These are phyloP conservation scores for Cylindrodendrum hubeiense DNA, from an alignment of 2,329 filamentous ascomycete species.

Conservation along the genomic window DNA sequence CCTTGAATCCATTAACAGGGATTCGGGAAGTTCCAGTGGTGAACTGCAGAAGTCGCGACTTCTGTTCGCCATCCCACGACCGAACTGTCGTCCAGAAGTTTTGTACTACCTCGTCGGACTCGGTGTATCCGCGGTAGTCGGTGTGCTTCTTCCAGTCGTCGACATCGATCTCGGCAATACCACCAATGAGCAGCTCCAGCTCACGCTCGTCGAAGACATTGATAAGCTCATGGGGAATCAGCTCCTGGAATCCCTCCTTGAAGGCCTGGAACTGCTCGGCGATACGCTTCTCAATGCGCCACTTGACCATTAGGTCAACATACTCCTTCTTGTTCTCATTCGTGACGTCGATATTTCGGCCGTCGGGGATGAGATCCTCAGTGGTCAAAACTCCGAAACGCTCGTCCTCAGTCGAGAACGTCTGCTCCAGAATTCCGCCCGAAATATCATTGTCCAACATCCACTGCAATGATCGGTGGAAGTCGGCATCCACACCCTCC, in stretches of 20 bases:
- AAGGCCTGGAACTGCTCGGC: conserved; percentile 99
- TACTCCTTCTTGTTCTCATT: conserved; percentile 99
- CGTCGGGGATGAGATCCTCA: conserved; percentile 92
- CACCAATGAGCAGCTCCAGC: conserved; percentile 94
- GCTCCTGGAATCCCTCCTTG: conserved; percentile 96
- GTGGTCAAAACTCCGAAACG: conserved; percentile 94
- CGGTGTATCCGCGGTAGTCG: conserved; percentile 98
- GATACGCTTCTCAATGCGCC: conserved; percentile 98
- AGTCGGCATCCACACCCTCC: conserved; percentile 98
- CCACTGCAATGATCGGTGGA: conserved; percentile 97
- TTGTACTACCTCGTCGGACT: conserved; percentile 96
- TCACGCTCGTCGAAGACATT: conserved; percentile 99
- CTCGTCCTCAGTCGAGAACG: conserved; percentile 97
- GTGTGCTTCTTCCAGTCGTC: conserved; percentile 99
- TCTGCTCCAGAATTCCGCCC: conserved; percentile 92
- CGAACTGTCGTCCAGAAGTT: conserved; percentile 99
- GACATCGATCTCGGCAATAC: conserved; percentile 99
- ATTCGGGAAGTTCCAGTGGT: conserved; percentile 98
- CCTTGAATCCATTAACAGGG: conserved; percentile 99
- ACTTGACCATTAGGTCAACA: conserved; percentile 97
- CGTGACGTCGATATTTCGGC: conserved; percentile 93
- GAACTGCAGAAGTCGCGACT: conserved; percentile 95
- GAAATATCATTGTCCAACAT: conserved; percentile 97
- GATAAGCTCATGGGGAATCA: conserved; percentile 95
- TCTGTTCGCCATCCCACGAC: conserved; percentile 98